Evolutionary conservation across 2,329 filamentous ascomycete species (phyloP), one percentile per base, ranked within the genome.

Genomic region (Sporothrix pallida): DNA sequence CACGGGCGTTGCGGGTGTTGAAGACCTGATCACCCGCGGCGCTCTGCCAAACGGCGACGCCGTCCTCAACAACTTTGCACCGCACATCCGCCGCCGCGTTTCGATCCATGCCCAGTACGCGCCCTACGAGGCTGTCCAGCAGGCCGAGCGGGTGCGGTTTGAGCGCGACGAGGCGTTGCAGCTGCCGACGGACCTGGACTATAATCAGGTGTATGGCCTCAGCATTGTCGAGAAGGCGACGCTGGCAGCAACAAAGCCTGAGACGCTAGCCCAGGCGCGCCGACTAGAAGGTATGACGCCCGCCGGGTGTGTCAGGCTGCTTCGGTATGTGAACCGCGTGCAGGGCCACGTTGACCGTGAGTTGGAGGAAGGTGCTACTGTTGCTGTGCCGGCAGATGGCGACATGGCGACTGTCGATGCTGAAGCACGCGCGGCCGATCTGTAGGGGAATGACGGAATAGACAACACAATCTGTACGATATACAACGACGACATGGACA

Each of bases 251-350:
- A 92, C 93, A 0, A 85, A 89, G 70, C 96, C 96, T 0, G 93
- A 97, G 82, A 97, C 89, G 75, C 86, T 99, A 26, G 95, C 93
- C 0, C 96, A 98, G 86, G 95, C 95, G 46, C 87, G 94, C 68
- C 85, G 96, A 15, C 89, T 98, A 12, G 96, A 99, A 82, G 95
- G 95, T 3, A 85, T 92, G 75, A 91, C 89, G 23, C 89, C 90
- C 0, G 84, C 87, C 0, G 89, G 88, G 0, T 87, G 87, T 73
- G 79, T 91, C 60, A 82, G 88, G 72, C 79, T 96, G 75, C 81
- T 95, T 73, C 86, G 85, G 31, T 87, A 88, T 80, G 90, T 94
- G n/a, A 85, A 84, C 76, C 83, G 82, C 15, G 23, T 52, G 8
- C 60, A 48, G 48, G 60, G 46, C 13, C 73, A 73, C 9, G 73